phyloP scores from a whole-genome alignment of 2,329 filamentous ascomycete species.

The Capronia coronata region DNA sequence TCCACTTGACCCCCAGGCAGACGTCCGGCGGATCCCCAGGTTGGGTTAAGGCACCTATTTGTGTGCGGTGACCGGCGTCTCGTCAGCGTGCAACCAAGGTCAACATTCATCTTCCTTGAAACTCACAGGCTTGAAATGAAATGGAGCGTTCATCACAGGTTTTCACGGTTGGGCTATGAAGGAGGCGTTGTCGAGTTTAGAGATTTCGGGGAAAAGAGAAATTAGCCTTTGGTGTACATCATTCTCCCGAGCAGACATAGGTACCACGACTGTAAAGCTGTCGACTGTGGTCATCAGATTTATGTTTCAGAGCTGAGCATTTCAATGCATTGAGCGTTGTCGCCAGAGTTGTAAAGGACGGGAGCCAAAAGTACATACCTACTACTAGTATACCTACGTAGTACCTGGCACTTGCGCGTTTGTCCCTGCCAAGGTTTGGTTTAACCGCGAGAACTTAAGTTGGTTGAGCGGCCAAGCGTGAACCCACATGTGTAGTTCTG shows the following conservation, averaged over 20 bases:
- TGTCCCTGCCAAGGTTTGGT: no score
- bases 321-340: no score
- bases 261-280: constrained; percentile 1
- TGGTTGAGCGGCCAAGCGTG: no score
- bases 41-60: constrained; percentile 4
- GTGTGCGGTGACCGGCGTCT: constrained; percentile 7
- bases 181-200: constrained; percentile 1
- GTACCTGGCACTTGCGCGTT: no score
- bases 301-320: no score
- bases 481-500: no score
- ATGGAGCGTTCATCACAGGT: constrained; percentile 4
- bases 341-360: no score
- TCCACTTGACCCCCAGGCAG: background rate
- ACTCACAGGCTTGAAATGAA: constrained; percentile 3
- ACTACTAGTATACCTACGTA: no score
- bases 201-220: constrained; percentile 2
- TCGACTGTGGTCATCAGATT: no score
- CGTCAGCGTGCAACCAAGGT: constrained; percentile 4
- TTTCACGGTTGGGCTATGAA: constrained; percentile 8
- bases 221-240: constrained; percentile 4
- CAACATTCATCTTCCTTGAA: background rate
- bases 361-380: no score
- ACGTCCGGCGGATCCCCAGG: background rate
- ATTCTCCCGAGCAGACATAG: constrained; percentile 2
- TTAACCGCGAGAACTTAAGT: no score